Evolutionary conservation across 2,329 filamentous ascomycete species (phyloP).

Genomic region (Fusarium sp.): DNA sequence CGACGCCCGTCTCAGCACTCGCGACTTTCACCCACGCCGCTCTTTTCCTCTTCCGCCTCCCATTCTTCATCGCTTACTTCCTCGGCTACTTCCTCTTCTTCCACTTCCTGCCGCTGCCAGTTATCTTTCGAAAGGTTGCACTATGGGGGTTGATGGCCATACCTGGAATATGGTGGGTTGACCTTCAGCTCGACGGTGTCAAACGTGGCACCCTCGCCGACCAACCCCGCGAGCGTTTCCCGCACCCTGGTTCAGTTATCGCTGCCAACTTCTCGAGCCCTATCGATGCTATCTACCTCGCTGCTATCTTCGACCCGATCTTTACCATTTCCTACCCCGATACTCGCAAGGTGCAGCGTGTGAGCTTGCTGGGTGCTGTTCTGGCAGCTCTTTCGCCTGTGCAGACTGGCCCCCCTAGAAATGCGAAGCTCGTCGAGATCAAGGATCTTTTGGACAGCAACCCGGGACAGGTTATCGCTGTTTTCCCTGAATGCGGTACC

Average conservation of each 20-base stretch:
- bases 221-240: slow-evolving; percentile 77
- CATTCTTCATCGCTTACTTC: slow-evolving; percentile 75
- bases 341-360: slow-evolving; percentile 75
- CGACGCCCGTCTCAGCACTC: slow-evolving; percentile 69
- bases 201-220: slow-evolving; percentile 87
- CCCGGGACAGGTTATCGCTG: slow-evolving; percentile 79
- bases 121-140: slow-evolving; percentile 77
- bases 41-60: slow-evolving; percentile 83
- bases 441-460: slow-evolving; percentile 71
- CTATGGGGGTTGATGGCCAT: slow-evolving; percentile 89
- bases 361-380: slow-evolving; percentile 81
- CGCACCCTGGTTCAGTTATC: slow-evolving; percentile 82
- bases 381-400: slow-evolving; percentile 74
- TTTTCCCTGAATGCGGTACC: slow-evolving; percentile 94
- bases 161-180: slow-evolving; percentile 97
- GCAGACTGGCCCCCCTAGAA: slow-evolving; percentile 54
- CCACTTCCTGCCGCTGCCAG: slow-evolving; percentile 77
- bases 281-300: slow-evolving; percentile 91
- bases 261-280: slow-evolving; percentile 92
- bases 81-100: slow-evolving; percentile 81
- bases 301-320: slow-evolving; percentile 94
- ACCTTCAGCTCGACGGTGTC: slow-evolving; percentile 97
- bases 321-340: slow-evolving; percentile 87
- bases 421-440: slow-evolving; percentile 66
- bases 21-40: slow-evolving; percentile 72